These are phyloP conservation scores for Austroboletus sp. DNA, from an alignment of 1,284 basidiomycete species.

Conservation along the genomic window DNA sequence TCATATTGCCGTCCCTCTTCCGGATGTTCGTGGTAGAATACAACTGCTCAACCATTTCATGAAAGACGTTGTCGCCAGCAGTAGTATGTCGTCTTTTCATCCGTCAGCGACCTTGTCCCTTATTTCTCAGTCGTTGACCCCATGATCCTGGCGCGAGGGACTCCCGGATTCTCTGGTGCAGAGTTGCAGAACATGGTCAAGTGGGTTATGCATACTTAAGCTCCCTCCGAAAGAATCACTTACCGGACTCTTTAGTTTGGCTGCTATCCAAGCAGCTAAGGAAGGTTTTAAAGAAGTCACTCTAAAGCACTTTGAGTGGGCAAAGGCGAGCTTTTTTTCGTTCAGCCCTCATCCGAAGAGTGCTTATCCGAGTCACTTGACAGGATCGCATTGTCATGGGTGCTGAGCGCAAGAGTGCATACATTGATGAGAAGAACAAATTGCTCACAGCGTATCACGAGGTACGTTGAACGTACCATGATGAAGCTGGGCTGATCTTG, in stretches of 20 bases:
- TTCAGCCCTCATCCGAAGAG: neutral
- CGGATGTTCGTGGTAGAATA: conserved; percentile 80
- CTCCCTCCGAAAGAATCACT: neutral
- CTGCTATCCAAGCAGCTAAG: conserved; percentile 87
- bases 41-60: conserved; percentile 89
- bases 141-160: conserved; percentile 81
- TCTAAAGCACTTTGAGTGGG: conserved; percentile 91
- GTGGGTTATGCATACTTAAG: conserved; percentile 40
- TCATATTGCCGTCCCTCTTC: conserved; percentile 81
- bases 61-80: conserved; percentile 63
- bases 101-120: neutral
- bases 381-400: conserved; percentile 93
- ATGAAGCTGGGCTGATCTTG: neutral
- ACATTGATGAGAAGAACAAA: conserved; percentile 80
- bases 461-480: conserved; percentile 35
- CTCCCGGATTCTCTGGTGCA: conserved; percentile 86
- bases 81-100: conserved; percentile 37
- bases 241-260: conserved; percentile 47
- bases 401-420: conserved; percentile 82
- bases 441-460: conserved; percentile 91
- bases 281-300: conserved; percentile 67
- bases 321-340: conserved; percentile 52
- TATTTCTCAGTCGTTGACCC: conserved; percentile 62
- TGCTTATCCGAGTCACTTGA: conserved; percentile 7
- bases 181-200: conserved; percentile 93